A percentile compares a stretch with the other conserved stretches of the same genome.
These are phyloP conservation scores for Pseudopyricularia javanii DNA, from an alignment of 2,329 filamentous ascomycete species.

Conservation along the genomic window DNA sequence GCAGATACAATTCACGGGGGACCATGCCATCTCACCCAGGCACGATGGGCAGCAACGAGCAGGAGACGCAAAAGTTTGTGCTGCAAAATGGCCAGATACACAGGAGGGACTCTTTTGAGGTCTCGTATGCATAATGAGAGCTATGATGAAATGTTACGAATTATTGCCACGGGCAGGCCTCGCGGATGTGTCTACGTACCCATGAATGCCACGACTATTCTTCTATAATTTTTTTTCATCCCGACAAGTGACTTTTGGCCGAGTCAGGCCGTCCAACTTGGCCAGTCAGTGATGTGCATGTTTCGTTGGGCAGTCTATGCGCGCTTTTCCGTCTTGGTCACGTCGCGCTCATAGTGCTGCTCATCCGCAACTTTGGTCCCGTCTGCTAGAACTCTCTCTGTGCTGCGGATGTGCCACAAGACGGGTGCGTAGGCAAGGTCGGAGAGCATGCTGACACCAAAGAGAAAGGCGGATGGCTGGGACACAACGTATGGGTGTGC, in stretches of 20 bases:
- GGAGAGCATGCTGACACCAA: constrained; percentile 24
- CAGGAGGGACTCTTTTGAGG: background rate
- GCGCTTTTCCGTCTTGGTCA: background rate
- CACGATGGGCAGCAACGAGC: background rate
- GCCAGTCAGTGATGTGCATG: too few relatives aligned
- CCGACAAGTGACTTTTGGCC: too few relatives aligned
- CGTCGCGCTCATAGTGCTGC: background rate
- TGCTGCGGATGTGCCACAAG: background rate
- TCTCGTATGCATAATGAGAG: background rate
- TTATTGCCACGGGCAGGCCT: background rate
- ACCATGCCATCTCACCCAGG: background rate
- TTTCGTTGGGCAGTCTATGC: too few relatives aligned
- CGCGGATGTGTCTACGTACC: too few relatives aligned
- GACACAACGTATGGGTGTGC: constrained; percentile 32
- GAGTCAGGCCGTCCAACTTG: too few relatives aligned
- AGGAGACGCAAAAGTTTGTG: background rate
- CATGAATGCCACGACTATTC: too few relatives aligned
- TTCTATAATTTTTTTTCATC: too few relatives aligned
- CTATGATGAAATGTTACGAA: background rate
- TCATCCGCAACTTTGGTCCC: background rate
- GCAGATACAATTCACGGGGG: background rate
- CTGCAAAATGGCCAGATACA: background rate
- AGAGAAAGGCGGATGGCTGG: constrained; percentile 28
- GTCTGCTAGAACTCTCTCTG: background rate
- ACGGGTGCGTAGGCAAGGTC: constrained; percentile 26